Conservation (phyloP, 108 stramenopile genomes). For the Cylindrotheca fusiformis region DNA sequence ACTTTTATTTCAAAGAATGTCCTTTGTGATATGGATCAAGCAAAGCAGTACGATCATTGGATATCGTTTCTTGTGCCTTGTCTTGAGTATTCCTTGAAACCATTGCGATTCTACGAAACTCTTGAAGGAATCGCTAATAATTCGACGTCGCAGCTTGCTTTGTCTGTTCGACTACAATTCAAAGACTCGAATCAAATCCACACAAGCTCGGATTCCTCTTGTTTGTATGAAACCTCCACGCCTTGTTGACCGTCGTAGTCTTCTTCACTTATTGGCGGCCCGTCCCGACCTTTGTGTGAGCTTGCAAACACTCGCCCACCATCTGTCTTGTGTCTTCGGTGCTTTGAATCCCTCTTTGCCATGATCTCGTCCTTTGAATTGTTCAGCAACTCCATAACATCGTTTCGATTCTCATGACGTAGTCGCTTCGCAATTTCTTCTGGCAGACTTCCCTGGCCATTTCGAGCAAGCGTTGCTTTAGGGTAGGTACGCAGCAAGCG, state of each 20-base stretch:
- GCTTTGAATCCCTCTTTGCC: constrained; percentile 18
- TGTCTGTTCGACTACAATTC: no score
- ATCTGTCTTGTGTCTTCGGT: constrained; percentile 26
- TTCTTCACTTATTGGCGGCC: background rate
- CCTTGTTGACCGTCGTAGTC: background rate
- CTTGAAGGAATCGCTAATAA: no score
- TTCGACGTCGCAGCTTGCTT: no score
- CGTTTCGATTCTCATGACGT: constrained; percentile 65
- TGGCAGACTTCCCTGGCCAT: constrained; percentile 72
- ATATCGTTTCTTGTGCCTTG: no score
- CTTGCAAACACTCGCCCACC: constrained; percentile 7
- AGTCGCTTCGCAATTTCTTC: constrained; percentile 72
- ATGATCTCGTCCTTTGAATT: constrained; percentile 25
- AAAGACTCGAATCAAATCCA: constrained; percentile 1
- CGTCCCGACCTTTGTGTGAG: background rate
- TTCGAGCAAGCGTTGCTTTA: constrained; percentile 62
- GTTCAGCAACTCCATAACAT: constrained; percentile 37
- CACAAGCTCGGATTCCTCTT: constrained; percentile 1
- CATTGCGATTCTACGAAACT: no score
- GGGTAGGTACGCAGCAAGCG: constrained; percentile 59
- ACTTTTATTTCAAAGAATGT: no score
- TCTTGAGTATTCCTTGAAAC: no score
- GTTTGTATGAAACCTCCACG: background rate
- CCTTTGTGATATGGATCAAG: no score
- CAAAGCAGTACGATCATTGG: no score